These are phyloP conservation scores for Diplodia seriata DNA, from an alignment of 2,329 filamentous ascomycete species.

Conservation along the genomic window DNA sequence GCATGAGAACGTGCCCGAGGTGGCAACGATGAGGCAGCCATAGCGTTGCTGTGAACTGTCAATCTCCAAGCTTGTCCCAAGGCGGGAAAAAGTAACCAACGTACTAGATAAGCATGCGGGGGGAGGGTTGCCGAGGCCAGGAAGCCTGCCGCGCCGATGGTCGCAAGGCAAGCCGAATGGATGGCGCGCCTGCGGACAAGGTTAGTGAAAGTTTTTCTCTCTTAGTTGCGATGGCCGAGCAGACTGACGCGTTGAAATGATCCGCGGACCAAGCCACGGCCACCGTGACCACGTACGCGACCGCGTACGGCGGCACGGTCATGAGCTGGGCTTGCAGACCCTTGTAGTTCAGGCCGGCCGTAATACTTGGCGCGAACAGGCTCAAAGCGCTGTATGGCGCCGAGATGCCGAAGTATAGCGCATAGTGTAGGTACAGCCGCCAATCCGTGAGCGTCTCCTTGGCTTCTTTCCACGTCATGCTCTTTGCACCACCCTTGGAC, in stretches of 20 bases:
- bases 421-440: slow-evolving; percentile 61
- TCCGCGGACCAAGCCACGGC: slow-evolving; percentile 64
- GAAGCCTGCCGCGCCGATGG: slow-evolving; percentile 63
- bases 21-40: slow-evolving; percentile 71
- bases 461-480: slow-evolving; percentile 58
- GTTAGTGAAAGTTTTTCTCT: background rate
- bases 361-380: slow-evolving; percentile 69
- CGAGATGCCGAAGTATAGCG: slow-evolving; percentile 41
- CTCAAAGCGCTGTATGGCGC: slow-evolving; percentile 52
- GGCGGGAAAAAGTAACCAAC: slow-evolving; percentile 27
- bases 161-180: slow-evolving; percentile 58
- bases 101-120: slow-evolving; percentile 61
- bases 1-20: slow-evolving; percentile 70
- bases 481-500: slow-evolving; percentile 48
- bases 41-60: slow-evolving; percentile 57
- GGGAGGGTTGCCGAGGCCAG: slow-evolving; percentile 70
- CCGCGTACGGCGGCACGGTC: slow-evolving; percentile 70
- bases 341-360: slow-evolving; percentile 63
- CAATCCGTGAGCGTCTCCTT: slow-evolving; percentile 58
- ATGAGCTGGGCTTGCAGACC: slow-evolving; percentile 68
- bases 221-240: background rate
- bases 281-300: slow-evolving; percentile 61
- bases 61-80: background rate
- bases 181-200: slow-evolving; percentile 50
- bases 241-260: slow-evolving; percentile 58